Percentiles rank a stretch among this genome's conserved stretches.
These are phyloP conservation scores for Salvia rosmarinus DNA, from an alignment of 257 asterid species.

Conservation along the genomic window DNA sequence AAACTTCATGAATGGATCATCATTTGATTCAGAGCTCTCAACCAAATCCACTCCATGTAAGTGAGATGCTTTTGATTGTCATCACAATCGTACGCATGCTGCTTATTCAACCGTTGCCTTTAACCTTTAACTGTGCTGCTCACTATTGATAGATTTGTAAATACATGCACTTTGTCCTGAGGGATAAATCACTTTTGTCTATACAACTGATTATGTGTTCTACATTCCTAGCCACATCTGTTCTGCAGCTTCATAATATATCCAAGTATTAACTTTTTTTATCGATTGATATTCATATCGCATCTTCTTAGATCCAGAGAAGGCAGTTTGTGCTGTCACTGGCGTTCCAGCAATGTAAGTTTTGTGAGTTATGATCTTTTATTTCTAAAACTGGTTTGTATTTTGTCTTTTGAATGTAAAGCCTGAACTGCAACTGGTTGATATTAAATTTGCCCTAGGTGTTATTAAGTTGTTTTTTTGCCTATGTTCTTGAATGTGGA, in stretches of 20 bases:
- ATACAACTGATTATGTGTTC: not conserved
- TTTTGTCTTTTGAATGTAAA: conserved; percentile 5
- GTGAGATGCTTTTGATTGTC: conserved; percentile 32
- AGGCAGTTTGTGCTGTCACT: conserved; percentile 77
- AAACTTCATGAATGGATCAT: conserved; percentile 72
- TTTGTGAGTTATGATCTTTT: not conserved
- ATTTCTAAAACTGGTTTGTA: not conserved
- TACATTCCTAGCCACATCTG: not conserved
- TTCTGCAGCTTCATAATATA: not conserved
- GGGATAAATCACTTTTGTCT: not conserved
- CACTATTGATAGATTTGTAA: not conserved
- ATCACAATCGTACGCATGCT: conserved; percentile 1
- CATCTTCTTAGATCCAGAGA: conserved; percentile 72
- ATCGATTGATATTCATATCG: conserved; percentile 33
- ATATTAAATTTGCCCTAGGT: not conserved
- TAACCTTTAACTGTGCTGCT: not conserved
- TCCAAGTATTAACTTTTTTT: not conserved
- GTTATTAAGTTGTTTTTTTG: conserved; percentile 2
- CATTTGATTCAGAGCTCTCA: conserved; percentile 65
- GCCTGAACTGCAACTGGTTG: not conserved
- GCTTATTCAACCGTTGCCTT: conserved; percentile 6
- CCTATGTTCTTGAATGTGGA: not conserved
- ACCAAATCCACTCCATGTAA: conserved; percentile 66
- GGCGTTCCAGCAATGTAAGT: conserved; percentile 85
- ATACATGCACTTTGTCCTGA: not conserved